phyloP scores from a whole-genome alignment of 108 stramenopile genomes.

The Epithemia pelagica region DNA sequence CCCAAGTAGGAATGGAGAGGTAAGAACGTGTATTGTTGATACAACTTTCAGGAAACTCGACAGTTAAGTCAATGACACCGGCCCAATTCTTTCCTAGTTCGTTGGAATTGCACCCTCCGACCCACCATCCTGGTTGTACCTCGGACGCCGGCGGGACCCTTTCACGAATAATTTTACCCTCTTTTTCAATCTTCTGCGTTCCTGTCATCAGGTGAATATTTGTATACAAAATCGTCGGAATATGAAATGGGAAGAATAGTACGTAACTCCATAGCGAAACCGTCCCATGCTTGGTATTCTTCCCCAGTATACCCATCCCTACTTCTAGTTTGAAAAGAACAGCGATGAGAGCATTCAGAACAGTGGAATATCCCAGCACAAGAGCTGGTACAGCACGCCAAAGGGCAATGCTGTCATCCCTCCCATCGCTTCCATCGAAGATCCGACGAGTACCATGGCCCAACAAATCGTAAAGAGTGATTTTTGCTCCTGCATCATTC shows the following conservation, averaged over 20 bases:
- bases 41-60: slow-evolving; percentile 80
- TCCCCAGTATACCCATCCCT: slow-evolving; percentile 75
- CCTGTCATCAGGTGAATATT: slow-evolving; percentile 47
- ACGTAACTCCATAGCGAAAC: slow-evolving; percentile 79
- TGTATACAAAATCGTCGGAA: slow-evolving; percentile 71
- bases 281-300: slow-evolving; percentile 52
- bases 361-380: slow-evolving; percentile 59
- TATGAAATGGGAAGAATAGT: slow-evolving; percentile 64
- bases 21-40: slow-evolving; percentile 50
- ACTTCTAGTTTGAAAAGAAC: slow-evolving; percentile 62
- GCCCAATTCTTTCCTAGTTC: slow-evolving; percentile 75
- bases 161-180: slow-evolving; percentile 31
- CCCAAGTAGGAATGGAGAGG: slow-evolving; percentile 72
- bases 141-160: slow-evolving; percentile 70
- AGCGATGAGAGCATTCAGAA: slow-evolving; percentile 76
- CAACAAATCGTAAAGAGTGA: slow-evolving; percentile 2
- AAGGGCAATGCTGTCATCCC: slow-evolving; percentile 9
- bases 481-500: slow-evolving; percentile 21
- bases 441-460: neutral
- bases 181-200: slow-evolving; percentile 30
- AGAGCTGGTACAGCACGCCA: slow-evolving; percentile 32
- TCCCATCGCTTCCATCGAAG: neutral
- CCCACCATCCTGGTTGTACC: slow-evolving; percentile 83
- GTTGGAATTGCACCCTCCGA: slow-evolving; percentile 77
- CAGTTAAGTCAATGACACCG: slow-evolving; percentile 77